Evolutionary conservation across 768 basidiomycete genomes (phyloP).

Genomic region (Phylloporus sp.): DNA sequence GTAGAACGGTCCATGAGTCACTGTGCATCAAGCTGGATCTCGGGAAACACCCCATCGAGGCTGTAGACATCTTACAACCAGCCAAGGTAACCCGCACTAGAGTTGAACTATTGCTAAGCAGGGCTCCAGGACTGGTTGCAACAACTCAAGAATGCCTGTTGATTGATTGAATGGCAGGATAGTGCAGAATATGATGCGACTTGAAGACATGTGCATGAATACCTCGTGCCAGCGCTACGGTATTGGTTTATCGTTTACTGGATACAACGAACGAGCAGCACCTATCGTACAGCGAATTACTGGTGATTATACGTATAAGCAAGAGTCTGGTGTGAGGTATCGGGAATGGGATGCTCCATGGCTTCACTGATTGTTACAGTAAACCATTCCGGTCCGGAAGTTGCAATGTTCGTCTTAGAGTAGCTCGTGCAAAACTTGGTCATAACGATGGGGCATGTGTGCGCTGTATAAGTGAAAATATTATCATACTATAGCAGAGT

Average conservation of each 20-base stretch:
- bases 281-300: constrained; percentile 15
- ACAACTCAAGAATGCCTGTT: neutral
- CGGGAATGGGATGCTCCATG: constrained; percentile 1
- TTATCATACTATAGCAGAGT: neutral
- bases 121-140: neutral
- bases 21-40: neutral
- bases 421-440: constrained; percentile 67
- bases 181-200: no score
- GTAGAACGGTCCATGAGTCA: no score
- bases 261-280: constrained; percentile 12
- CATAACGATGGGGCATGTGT: constrained; percentile 80
- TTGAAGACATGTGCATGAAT: no score
- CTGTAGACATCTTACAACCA: neutral
- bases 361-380: neutral
- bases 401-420: constrained; percentile 33
- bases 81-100: neutral
- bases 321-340: constrained; percentile 9
- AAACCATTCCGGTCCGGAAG: neutral
- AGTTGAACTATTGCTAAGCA: neutral
- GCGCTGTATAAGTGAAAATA: constrained; percentile 39
- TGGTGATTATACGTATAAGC: constrained; percentile 1
- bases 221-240: neutral
- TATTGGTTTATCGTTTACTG: constrained; percentile 9
- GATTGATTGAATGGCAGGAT: neutral
- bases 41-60: neutral